Base-by-base conservation (phyloP, 2,329 filamentous ascomycete species). In the Raffaelea arxii region DNA sequence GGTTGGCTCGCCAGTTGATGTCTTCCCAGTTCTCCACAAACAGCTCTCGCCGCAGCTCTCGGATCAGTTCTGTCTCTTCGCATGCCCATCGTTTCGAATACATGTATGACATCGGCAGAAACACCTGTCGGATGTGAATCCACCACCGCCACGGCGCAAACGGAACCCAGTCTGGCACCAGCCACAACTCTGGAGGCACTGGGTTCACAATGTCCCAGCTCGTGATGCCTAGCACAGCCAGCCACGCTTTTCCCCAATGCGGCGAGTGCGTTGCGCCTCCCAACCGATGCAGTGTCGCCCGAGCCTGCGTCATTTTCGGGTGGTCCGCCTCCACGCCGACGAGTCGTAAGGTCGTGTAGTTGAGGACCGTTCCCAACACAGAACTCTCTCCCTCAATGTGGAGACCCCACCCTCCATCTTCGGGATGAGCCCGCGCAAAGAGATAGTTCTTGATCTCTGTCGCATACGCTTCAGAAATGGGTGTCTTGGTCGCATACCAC, bases 111-210 rank as follows among this genome's bases (percentile, higher is more conserved):
- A 97, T 96, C 5, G 90, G 84, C 42, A 95, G 63, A 58, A 91
- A 95, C n/a, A 98, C 90, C 65, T 86, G 81, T n/a, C 92, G 87
- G 64, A 96, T 96, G 58, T 98, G 92, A 57, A 97, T 86, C 91
- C 90, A 96, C 90, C 91, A 96, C 54, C 88, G 74, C 88, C 89
- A 94, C 0, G 91, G 91, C 5, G 88, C 81, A 58, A 95, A 75
- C 1, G 90, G 90, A 3, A 88, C 75, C 88, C 88, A 95, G 62
- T 95, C 86, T 0, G 90, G 90, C 4, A 96, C 68, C 36, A 95
- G 72, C 92, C 92, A 98, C 39, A 97, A 64, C 67, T 98, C 92
- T 0, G 92, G 86, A 1, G 92, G 92, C 2, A 92, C 81, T 1
- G 92, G 92, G 57, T 97, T 98, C 55, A 97, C 90, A 49, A 92